Evolutionary conservation across 2,329 filamentous ascomycete genomes (phyloP), one percentile per base, ranked within the genome.

Genomic region (Epichloe hybrida): DNA sequence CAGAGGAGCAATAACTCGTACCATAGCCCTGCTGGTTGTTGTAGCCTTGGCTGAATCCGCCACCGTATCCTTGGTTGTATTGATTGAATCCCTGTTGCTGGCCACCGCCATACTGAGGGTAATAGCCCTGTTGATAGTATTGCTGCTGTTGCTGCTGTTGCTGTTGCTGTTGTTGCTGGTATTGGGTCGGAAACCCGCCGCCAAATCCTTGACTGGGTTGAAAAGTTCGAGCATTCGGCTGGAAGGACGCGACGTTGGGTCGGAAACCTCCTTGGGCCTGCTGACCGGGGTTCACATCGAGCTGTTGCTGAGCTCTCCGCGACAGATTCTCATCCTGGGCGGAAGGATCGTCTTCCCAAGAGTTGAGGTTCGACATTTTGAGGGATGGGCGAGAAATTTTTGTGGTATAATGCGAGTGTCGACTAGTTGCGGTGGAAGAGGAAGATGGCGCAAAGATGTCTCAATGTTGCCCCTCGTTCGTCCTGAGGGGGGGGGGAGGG

Each of bases 301-400:
- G 77, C 66, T 85, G 83, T 66, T 84, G 80, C 61, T 84, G 80
- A 38, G 86, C 72, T 74, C 90, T 86, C 61, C 82, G 81, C 55
- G 86, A 80, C 68, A 95, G 80, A 66, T 80, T 80, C 61, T 87
- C 84, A 61, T 90, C 84, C 74, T 88, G 84, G 56, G 80, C 82
- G 50, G 83, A 75, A 62, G 83, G 82, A 63, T 90, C 87, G 63
- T 95, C 88, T 72, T 97, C 90, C 87, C 93, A 97, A 55, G 89
- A 95, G 69, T 95, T 89, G 62, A 88, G 86, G 68, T 90, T 83
- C 61, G 90, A 85, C 89, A 95, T 95, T 63, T 52, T 57, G 40
- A n/a, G 13, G 34, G 31, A 37, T 46, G 45, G 48, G 51, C 23
- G 35, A 37, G 12, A 9, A 21, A 36, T 8, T 37, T 3, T 4